A percentile compares a stretch with the other conserved stretches of the same genome.
These are phyloP conservation scores for Tephrocybe rancida DNA, from an alignment of 768 basidiomycete genomes.

Conservation along the genomic window DNA sequence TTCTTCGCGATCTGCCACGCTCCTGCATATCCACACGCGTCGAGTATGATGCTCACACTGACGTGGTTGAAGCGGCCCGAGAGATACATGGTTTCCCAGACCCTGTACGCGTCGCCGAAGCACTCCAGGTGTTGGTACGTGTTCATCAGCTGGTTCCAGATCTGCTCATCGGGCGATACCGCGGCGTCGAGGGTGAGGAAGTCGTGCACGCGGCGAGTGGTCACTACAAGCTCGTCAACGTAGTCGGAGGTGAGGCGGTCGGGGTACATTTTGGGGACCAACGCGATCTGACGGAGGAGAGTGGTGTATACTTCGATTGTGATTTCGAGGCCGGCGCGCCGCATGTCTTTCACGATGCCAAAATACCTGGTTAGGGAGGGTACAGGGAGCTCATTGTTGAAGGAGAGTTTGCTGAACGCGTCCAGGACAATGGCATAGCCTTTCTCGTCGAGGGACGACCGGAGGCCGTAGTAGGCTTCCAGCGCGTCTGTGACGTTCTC, in stretches of 20 bases:
- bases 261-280: constrained; percentile 38
- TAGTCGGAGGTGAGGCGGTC: constrained; percentile 19
- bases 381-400: constrained; percentile 39
- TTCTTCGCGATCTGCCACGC: constrained; percentile 52
- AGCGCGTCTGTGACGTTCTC: constrained; percentile 61
- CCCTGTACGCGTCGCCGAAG: constrained; percentile 68
- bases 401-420: constrained; percentile 61
- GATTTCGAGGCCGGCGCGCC: constrained; percentile 56
- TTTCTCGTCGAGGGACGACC: constrained; percentile 49
- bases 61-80: constrained; percentile 58
- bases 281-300: constrained; percentile 58
- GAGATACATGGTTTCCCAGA: constrained; percentile 78
- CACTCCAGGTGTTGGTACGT: constrained; percentile 81
- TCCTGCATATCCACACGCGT: constrained; percentile 73
- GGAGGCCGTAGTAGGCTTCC: constrained; percentile 53
- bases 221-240: constrained; percentile 38
- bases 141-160: constrained; percentile 89
- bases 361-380: constrained; percentile 64
- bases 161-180: constrained; percentile 65
- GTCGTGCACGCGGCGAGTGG: constrained; percentile 72
- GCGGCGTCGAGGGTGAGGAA: constrained; percentile 77
- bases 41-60: constrained; percentile 82
- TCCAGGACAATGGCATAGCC: constrained; percentile 68
- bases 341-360: constrained; percentile 82
- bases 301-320: constrained; percentile 67